Percentiles rank a stretch among this genome's conserved stretches.
phyloP scores from a whole-genome alignment of 2,329 filamentous ascomycete genomes.

The Geosmithia putterillii region DNA sequence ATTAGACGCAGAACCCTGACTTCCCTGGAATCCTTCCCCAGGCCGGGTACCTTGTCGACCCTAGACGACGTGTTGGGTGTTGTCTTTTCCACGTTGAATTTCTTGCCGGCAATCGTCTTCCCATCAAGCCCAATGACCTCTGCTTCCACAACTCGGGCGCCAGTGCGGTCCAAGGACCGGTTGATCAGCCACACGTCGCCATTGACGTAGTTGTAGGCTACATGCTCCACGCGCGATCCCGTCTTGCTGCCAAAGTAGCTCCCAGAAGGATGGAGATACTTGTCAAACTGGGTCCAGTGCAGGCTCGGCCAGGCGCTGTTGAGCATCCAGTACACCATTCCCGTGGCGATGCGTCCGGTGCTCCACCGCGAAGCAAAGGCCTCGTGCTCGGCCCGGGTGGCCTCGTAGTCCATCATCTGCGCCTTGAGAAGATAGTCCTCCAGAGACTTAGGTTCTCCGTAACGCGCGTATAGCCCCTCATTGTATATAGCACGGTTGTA shows the following conservation, averaged over 20 bases:
- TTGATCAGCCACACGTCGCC: constrained; percentile 41
- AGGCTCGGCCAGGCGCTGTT: constrained; percentile 53
- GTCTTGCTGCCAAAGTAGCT: constrained; percentile 48
- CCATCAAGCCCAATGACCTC: constrained; percentile 39
- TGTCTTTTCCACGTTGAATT: constrained; percentile 16
- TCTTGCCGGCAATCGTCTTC: constrained; percentile 20
- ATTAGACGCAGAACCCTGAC: constrained; percentile 38
- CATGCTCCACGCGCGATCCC: constrained; percentile 35
- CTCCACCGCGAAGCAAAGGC: constrained; percentile 39
- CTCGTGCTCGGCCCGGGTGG: constrained; percentile 46
- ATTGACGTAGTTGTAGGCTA: constrained; percentile 39
- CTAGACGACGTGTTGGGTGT: constrained; percentile 29
- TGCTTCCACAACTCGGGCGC: constrained; percentile 27
- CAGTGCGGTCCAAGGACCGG: constrained; percentile 26
- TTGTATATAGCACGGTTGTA: constrained; percentile 46
- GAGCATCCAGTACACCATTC: constrained; percentile 56
- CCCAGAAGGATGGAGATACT: constrained; percentile 45
- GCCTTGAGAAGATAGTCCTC: constrained; percentile 47
- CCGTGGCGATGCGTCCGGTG: constrained; percentile 39
- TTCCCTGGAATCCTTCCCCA: constrained; percentile 16
- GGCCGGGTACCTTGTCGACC: constrained; percentile 6
- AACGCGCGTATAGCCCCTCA: constrained; percentile 33
- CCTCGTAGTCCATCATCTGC: constrained; percentile 54
- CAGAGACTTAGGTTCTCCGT: constrained; percentile 36
- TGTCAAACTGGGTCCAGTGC: constrained; percentile 55